Conservation (phyloP, 1,284 basidiomycete genomes). For the Fomitopsis palustris region DNA sequence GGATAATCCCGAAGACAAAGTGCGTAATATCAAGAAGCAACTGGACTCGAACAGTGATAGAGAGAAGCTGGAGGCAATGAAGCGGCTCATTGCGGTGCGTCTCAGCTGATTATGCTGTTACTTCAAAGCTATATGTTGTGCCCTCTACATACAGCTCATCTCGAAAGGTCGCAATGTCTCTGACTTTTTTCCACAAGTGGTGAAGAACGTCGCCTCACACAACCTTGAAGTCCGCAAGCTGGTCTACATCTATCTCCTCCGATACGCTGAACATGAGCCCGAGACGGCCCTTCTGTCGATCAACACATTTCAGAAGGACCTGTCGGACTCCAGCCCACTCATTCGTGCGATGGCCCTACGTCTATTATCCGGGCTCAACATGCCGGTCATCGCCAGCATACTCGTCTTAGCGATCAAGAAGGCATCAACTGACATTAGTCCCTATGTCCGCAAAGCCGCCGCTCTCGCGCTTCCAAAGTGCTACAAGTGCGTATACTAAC, state of each 20-base stretch:
- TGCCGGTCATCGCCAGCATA: slow-evolving; percentile 83
- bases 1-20: slow-evolving; percentile 69
- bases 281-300: slow-evolving; percentile 95
- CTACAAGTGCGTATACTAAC: slow-evolving; percentile 53
- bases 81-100: slow-evolving; percentile 85
- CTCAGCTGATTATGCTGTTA: slow-evolving; percentile 1
- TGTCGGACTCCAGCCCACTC: slow-evolving; percentile 88
- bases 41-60: slow-evolving; percentile 83
- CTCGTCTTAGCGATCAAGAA: slow-evolving; percentile 90
- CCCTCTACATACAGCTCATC: slow-evolving; percentile 59
- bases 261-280: slow-evolving; percentile 90
- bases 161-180: slow-evolving; percentile 92
- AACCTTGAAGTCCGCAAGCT: slow-evolving; percentile 95
- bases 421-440: slow-evolving; percentile 86
- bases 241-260: slow-evolving; percentile 95
- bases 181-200: slow-evolving; percentile 90
- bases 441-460: slow-evolving; percentile 91
- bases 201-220: slow-evolving; percentile 88
- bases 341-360: slow-evolving; percentile 92
- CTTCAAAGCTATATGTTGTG: slow-evolving; percentile 3
- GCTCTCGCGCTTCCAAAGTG: slow-evolving; percentile 88
- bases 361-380: slow-evolving; percentile 90
- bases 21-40: slow-evolving; percentile 77
- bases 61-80: slow-evolving; percentile 92
- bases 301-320: slow-evolving; percentile 98